Evolutionary conservation across 179 eudicot species (phyloP).

Genomic region (Drosera spatulata): DNA sequence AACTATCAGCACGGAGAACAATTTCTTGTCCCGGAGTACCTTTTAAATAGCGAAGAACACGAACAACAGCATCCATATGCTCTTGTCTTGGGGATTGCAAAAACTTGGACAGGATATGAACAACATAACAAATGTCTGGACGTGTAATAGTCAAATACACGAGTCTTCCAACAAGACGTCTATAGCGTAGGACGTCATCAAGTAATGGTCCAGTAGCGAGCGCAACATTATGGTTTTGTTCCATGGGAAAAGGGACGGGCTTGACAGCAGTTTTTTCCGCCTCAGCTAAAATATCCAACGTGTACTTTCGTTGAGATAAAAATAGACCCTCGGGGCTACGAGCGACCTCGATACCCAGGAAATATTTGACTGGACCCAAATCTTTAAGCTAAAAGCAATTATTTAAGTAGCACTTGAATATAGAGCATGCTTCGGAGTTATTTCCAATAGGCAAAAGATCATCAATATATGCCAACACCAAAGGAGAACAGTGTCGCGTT

Average conservation of each 20-base stretch:
- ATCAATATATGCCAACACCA: neutral
- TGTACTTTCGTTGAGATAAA: neutral
- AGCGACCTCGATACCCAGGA: neutral
- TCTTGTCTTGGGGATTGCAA: neutral
- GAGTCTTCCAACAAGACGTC: neutral
- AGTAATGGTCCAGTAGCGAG: neutral
- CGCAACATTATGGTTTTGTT: neutral
- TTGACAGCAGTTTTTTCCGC: neutral
- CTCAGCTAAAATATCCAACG: neutral
- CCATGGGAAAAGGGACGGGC: neutral
- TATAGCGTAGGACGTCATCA: neutral
- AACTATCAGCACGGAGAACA: neutral
- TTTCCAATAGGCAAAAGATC: neutral
- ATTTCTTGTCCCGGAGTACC: neutral
- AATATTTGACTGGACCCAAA: neutral
- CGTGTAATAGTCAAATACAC: constrained; percentile 4
- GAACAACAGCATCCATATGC: neutral
- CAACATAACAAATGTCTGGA: neutral
- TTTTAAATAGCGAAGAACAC: constrained; percentile 1
- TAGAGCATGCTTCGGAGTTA: neutral
- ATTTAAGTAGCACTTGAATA: neutral
- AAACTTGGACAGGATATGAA: neutral
- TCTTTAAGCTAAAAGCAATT: too few relatives aligned
- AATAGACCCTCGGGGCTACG: neutral
- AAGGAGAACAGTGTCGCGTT: neutral